These are phyloP conservation scores for Ophiostoma tasmaniense DNA, from an alignment of 2,329 filamentous ascomycete genomes.

Conservation along the genomic window DNA sequence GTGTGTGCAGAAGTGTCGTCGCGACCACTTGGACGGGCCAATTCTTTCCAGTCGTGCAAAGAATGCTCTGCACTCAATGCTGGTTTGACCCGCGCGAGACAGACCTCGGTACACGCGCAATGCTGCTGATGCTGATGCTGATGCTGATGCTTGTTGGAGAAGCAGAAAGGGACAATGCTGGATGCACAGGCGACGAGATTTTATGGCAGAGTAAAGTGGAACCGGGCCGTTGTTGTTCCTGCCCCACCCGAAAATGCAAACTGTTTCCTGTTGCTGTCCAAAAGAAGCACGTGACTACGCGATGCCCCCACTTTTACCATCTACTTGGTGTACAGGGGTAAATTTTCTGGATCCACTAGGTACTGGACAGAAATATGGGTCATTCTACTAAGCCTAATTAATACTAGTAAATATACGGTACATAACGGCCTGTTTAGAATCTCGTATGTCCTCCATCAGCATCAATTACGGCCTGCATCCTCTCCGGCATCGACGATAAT, in stretches of 20 bases:
- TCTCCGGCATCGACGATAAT: no score
- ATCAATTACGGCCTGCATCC: no score
- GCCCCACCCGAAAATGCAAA: not conserved
- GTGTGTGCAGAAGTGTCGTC: not conserved
- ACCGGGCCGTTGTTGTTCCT: conserved; percentile 11
- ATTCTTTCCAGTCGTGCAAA: not conserved
- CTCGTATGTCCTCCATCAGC: no score
- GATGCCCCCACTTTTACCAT: not conserved
- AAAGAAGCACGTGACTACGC: not conserved
- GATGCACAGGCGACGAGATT: not conserved
- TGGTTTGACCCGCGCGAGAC: no score
- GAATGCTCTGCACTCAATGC: not conserved
- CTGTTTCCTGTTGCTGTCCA: not conserved
- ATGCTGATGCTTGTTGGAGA: not conserved
- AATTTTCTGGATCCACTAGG: no score
- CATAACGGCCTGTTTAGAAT: no score
- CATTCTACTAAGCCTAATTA: no score
- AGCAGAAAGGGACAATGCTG: not conserved
- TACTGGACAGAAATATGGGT: no score
- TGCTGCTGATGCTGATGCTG: not conserved
- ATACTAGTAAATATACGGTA: no score
- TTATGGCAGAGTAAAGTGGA: not conserved
- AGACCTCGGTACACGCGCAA: no score
- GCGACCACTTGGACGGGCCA: conserved; percentile 1
- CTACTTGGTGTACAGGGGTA: no score